Base-by-base conservation (phyloP, 192 early-diverging fungal genomes). In the Coemansia sp. region DNA sequence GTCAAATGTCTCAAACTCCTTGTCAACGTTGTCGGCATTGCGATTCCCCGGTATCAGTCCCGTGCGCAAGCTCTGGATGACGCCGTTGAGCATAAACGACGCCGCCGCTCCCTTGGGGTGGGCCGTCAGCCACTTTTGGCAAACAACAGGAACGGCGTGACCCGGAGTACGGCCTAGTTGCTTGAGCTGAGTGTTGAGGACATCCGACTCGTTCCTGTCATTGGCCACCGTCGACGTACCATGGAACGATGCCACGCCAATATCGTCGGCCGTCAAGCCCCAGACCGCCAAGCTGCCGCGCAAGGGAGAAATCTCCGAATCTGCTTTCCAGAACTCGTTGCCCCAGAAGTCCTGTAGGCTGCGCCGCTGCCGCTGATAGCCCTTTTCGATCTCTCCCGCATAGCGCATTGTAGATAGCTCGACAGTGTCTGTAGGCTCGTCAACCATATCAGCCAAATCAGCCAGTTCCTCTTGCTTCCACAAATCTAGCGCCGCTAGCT, bases 151-250 rank as follows among this genome's bases (percentile, higher is more conserved):
- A 38, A 91, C 68, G 22, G 87, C 87, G 60, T 97, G 94, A 67
- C 96, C 96, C 60, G 86, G 89, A 45, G 89, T 87, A 59, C 94
- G 89, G 20, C 96, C 94, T 37, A 97, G 86, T 73, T 97, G 93
- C 32, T 77, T 80, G 60, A 97, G 74, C 83, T 97, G 94, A 64
- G 90, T 84, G 85, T 95, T 92, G 49, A 94, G 60, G 1, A 93
- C 93, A 12, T 90, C 88, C 7, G 94, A 97, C 74, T 96, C 94
- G 83, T 96, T 98, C 87, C 92, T 91, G 78, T 98, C 96, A 74
- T 98, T 98, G 43, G 94, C 94, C 79, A 90, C 89, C 60, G 96
- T 98, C 27, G 91, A 90, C 22, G 95, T 97, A 54, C 95, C 95
- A 83, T 97, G 95, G 93, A 97, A 97, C 19, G 94, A 97, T 4